Conservation (phyloP, 2,329 filamentous ascomycete species). For the Xylaria sp. region DNA sequence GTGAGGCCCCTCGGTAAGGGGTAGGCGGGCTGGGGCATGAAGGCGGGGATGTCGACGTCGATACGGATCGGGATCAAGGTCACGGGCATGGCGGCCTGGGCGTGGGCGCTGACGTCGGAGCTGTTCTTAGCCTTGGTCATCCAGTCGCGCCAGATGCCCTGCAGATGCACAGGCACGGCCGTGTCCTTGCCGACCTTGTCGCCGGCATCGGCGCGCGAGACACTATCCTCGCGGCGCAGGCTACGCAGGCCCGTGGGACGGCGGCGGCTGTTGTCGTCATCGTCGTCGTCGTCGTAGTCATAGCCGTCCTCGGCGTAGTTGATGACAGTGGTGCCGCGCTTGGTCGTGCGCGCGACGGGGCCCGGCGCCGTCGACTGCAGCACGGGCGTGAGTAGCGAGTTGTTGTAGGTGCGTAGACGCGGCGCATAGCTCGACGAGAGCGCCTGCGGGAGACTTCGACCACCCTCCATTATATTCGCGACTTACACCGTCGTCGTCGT, state of each 20-base stretch:
- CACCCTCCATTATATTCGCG: slow-evolving; percentile 56
- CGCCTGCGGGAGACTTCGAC: slow-evolving; percentile 74
- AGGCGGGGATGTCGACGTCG: slow-evolving; percentile 89
- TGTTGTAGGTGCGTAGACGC: slow-evolving; percentile 88
- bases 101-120: slow-evolving; percentile 69
- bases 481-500: not conserved
- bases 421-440: slow-evolving; percentile 93
- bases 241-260: slow-evolving; percentile 87
- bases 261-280: slow-evolving; percentile 78
- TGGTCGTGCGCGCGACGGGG: slow-evolving; percentile 84
- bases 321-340: slow-evolving; percentile 94
- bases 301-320: slow-evolving; percentile 98
- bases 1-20: slow-evolving; percentile 71
- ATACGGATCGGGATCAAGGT: slow-evolving; percentile 96
- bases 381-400: slow-evolving; percentile 88
- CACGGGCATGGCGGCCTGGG: slow-evolving; percentile 80
- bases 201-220: slow-evolving; percentile 70
- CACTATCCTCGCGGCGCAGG: slow-evolving; percentile 78
- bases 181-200: slow-evolving; percentile 89
- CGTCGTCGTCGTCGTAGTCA: slow-evolving; percentile 80
- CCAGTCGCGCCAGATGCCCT: slow-evolving; percentile 95
- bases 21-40: slow-evolving; percentile 73
- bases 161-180: slow-evolving; percentile 79
- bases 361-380: slow-evolving; percentile 76
- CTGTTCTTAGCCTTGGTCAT: slow-evolving; percentile 78